These are phyloP conservation scores for Cokeromyces recurvatus DNA, from an alignment of 371 early-diverging fungal species.

Conservation along the genomic window DNA sequence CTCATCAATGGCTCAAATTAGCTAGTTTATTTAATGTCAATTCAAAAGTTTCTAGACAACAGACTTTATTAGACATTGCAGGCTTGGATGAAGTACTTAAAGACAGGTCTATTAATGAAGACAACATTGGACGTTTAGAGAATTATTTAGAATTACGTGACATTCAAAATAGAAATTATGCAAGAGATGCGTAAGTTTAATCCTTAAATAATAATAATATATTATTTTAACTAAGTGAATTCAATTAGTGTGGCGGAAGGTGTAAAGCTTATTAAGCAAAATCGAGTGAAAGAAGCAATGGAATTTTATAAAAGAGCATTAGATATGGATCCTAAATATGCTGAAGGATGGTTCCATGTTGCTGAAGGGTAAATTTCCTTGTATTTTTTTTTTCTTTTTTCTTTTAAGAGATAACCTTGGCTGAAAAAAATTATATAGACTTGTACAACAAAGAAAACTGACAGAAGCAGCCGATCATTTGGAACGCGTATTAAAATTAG, in stretches of 20 bases:
- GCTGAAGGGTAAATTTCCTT: constrained; percentile 31
- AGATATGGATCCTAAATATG: constrained; percentile 49
- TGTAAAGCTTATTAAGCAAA: constrained; percentile 23
- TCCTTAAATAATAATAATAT: no score
- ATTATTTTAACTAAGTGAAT: no score
- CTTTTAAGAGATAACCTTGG: no score
- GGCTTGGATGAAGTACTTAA: constrained; percentile 4
- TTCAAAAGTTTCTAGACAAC: constrained; percentile 28
- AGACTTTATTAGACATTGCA: constrained; percentile 15
- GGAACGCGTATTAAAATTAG: constrained; percentile 29
- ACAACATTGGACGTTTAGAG: constrained; percentile 21
- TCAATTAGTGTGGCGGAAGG: constrained; percentile 47
- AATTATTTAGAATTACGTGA: constrained; percentile 37
- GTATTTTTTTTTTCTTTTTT: background rate
- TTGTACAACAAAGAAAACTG: constrained; percentile 25
- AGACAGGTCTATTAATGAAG: constrained; percentile 9
- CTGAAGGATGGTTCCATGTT: constrained; percentile 45
- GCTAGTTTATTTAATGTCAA: constrained; percentile 40
- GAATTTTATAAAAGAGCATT: constrained; percentile 42
- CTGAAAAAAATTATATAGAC: no score
- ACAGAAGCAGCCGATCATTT: constrained; percentile 29
- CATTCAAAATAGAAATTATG: constrained; percentile 43
- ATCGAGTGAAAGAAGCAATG: constrained; percentile 29
- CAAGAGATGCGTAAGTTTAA: constrained; percentile 36
- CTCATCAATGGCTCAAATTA: constrained; percentile 41